Evolutionary conservation across 2,329 filamentous ascomycete species (phyloP).

Genomic region (Trichophyton simii): DNA sequence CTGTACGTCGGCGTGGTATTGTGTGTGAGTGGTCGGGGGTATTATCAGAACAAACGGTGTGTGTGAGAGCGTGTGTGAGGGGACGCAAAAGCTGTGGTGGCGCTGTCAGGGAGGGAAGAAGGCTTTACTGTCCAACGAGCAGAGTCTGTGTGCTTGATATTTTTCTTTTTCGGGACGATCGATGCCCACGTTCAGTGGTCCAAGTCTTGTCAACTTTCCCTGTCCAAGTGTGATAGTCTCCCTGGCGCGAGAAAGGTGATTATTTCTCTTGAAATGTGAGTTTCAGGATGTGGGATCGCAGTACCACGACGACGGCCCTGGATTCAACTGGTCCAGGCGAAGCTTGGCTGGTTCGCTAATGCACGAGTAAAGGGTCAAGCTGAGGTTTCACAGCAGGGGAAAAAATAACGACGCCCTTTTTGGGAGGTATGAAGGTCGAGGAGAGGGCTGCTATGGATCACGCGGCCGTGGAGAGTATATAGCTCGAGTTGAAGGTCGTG

Average conservation of each 20-base stretch:
- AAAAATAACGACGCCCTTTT: background rate
- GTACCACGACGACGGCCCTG: background rate
- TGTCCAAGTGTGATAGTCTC: background rate
- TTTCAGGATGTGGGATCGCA: background rate
- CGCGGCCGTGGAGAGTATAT: slow-evolving; percentile 2
- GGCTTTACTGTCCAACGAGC: background rate
- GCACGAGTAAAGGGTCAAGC: slow-evolving; percentile 6
- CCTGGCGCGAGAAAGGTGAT: background rate
- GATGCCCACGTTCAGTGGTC: slow-evolving; percentile 13
- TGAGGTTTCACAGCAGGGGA: slow-evolving; percentile 7
- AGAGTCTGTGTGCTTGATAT: background rate
- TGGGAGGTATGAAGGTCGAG: background rate
- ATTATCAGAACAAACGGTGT: background rate
- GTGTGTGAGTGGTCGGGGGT: background rate
- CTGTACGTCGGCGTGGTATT: background rate
- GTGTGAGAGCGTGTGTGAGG: background rate
- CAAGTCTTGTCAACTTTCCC: slow-evolving; percentile 1
- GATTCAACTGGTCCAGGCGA: background rate
- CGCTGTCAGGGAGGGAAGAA: background rate
- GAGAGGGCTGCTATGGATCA: slow-evolving; percentile 1
- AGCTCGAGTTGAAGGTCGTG: slow-evolving; percentile 8
- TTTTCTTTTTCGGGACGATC: slow-evolving; percentile 11
- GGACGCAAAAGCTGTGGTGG: background rate
- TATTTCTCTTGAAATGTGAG: background rate
- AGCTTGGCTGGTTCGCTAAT: slow-evolving; percentile 1